Evolutionary conservation across 129 eudicot species (phyloP).

Genomic region (Scalesia atractyloides): DNA sequence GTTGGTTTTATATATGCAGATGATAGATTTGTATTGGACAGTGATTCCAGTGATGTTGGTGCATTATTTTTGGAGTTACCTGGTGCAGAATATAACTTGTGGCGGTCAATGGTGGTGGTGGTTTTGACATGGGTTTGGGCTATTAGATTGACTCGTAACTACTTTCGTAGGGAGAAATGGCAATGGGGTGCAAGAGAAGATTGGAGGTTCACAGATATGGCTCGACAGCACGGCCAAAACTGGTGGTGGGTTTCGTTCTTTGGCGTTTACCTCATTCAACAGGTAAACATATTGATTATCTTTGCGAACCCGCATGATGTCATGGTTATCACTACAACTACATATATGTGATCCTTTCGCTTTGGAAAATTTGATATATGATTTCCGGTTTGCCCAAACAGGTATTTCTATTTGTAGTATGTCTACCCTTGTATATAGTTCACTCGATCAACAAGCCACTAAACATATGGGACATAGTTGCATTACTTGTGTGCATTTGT

Average conservation of each 20-base stretch:
- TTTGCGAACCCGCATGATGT: neutral
- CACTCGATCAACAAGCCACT: constrained; percentile 54
- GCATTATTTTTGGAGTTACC: constrained; percentile 69
- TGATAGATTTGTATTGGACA: constrained; percentile 95
- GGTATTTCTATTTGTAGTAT: constrained; percentile 76
- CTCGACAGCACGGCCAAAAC: constrained; percentile 58
- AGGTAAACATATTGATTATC: constrained; percentile 46
- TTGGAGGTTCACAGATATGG: constrained; percentile 87
- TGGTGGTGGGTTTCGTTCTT: constrained; percentile 93
- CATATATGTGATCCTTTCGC: neutral
- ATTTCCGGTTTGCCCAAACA: constrained; percentile 19
- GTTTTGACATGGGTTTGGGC: constrained; percentile 83
- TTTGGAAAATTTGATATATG: neutral
- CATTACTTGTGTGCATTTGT: constrained; percentile 46
- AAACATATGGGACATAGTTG: constrained; percentile 63
- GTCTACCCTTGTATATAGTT: constrained; percentile 65
- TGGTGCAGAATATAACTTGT: constrained; percentile 42
- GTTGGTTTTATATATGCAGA: constrained; percentile 41
- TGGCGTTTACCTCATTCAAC: constrained; percentile 82
- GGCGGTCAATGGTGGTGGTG: constrained; percentile 75
- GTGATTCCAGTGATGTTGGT: constrained; percentile 81
- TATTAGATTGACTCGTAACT: constrained; percentile 77
- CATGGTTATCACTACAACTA: neutral
- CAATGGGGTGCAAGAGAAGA: constrained; percentile 80
- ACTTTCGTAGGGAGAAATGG: constrained; percentile 87